Percentiles rank a stretch among this genome's conserved stretches.
phyloP scores from a whole-genome alignment of 768 basidiomycete genomes.

The Terana coerulea region DNA sequence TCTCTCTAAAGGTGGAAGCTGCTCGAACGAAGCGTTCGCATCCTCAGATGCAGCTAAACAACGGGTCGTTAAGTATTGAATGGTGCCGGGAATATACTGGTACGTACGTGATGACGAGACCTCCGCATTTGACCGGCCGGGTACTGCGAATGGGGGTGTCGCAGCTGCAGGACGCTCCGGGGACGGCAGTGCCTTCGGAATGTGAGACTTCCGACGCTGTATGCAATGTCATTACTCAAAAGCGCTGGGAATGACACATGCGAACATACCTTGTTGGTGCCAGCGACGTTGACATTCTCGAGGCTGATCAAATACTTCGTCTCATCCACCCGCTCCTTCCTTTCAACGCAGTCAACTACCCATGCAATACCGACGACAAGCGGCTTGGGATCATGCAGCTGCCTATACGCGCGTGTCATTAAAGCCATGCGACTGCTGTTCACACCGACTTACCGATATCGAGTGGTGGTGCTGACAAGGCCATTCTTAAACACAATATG shows the following conservation, averaged over 20 bases:
- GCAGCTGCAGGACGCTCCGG: slow-evolving; percentile 6
- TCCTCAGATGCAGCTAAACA: slow-evolving; percentile 15
- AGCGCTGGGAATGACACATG: no score
- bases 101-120: slow-evolving; percentile 19
- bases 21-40: slow-evolving; percentile 32
- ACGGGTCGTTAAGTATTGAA: not conserved
- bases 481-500: slow-evolving; percentile 89
- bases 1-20: slow-evolving; percentile 65
- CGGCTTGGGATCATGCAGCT: slow-evolving; percentile 66
- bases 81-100: not conserved
- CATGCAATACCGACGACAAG: slow-evolving; percentile 80
- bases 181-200: slow-evolving; percentile 51
- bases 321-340: slow-evolving; percentile 60
- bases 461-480: slow-evolving; percentile 63
- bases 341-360: slow-evolving; percentile 85
- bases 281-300: slow-evolving; percentile 50
- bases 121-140: not conserved
- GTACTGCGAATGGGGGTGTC: not conserved
- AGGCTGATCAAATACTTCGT: slow-evolving; percentile 61
- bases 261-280: slow-evolving; percentile 56
- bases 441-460: slow-evolving; percentile 52
- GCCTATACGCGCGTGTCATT: slow-evolving; percentile 30
- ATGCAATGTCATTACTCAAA: no score
- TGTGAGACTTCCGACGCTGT: slow-evolving; percentile 71
- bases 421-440: not conserved